Evolutionary conservation across 2,329 filamentous ascomycete genomes (phyloP).

Genomic region (Aspergillus transmontanensis): DNA sequence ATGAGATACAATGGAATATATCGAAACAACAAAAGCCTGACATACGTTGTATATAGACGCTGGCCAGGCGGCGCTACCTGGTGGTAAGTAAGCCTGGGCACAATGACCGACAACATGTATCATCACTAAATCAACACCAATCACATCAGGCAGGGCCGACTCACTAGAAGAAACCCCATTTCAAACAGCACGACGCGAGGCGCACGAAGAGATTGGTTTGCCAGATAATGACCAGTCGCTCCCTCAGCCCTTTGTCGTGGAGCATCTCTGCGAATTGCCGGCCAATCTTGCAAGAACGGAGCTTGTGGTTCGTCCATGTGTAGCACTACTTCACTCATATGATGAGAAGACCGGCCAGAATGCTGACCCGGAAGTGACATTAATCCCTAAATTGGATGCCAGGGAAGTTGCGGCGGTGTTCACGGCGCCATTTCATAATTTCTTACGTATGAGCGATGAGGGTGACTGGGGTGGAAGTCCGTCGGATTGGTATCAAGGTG

Average conservation of each 20-base stretch:
- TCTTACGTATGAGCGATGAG: conserved; percentile 67
- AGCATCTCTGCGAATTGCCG: conserved; percentile 84
- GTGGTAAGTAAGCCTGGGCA: conserved; percentile 60
- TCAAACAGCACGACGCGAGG: conserved; percentile 85
- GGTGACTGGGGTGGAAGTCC: conserved; percentile 41
- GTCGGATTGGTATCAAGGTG: conserved; percentile 80
- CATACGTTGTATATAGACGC: conserved; percentile 50
- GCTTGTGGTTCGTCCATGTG: conserved; percentile 73
- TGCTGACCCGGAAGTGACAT: conserved; percentile 65
- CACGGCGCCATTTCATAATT: conserved; percentile 83
- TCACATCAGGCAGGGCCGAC: conserved; percentile 52
- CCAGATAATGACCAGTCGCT: conserved; percentile 70
- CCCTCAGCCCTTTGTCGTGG: conserved; percentile 77
- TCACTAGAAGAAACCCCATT: conserved; percentile 60
- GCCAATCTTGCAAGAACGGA: conserved; percentile 73
- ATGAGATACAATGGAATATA: neutral
- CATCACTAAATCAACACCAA: neutral
- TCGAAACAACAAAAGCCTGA: neutral
- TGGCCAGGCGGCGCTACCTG: conserved; percentile 86
- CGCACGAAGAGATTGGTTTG: conserved; percentile 89
- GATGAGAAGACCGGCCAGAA: conserved; percentile 45
- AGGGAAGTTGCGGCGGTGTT: conserved; percentile 94
- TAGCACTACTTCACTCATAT: conserved; percentile 73
- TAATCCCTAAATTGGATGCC: conserved; percentile 81
- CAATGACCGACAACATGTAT: neutral